Base-by-base conservation (phyloP, 164 flowering plant genomes). In the Sextonia rubra region DNA sequence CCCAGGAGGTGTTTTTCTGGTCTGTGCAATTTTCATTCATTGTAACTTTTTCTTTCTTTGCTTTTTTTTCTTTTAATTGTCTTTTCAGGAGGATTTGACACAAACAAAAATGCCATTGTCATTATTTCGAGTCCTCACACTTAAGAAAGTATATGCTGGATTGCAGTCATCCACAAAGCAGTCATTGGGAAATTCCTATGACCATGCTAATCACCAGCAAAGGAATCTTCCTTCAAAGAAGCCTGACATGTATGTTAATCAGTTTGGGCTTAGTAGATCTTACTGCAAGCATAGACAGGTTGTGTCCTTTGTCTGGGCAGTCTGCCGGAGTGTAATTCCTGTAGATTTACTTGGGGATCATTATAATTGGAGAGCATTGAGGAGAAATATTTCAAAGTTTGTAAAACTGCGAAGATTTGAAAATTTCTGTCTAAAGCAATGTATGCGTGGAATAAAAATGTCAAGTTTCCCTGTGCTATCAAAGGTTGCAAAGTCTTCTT, bases 241-340 rank as follows among this genome's bases (percentile, higher is more conserved):
- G 60, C 29, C 63, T 26, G 67, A 64, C 55, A 27, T 68, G 17
- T 52, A 18, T 69, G 69, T 58, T 73, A 26, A 69, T 60, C 77
- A 74, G 55, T 62, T 60, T 67, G 81, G 78, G 72, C 76, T 65
- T 47, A 76, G 70, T 69, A 78, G 74, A 71, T 64, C 74, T 25
- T 81, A 83, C 69, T 86, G 97, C 82, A 74, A 60, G 2, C 84
- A 88, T 67, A 68, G 77, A 79, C 88, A 90, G 75, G 98, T 95
- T 44, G 90, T 82, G 20, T 86, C 97, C 20, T 93, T 89, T 80
- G 60, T 93, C 74, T 96, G 98, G 98, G 97, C 98, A 71, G 88
- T 83, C 77, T 91, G 94, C 72, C 82, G 91, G 81, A 90, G 83
- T 77, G 80, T 93, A 73, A 74, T 95, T 80, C 98, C 99, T 79